A percentile compares a stretch with the other conserved stretches of the same genome.
Evolutionary conservation across 192 early-diverging fungal genomes (phyloP).

Genomic region (Backusella psychrophila): DNA sequence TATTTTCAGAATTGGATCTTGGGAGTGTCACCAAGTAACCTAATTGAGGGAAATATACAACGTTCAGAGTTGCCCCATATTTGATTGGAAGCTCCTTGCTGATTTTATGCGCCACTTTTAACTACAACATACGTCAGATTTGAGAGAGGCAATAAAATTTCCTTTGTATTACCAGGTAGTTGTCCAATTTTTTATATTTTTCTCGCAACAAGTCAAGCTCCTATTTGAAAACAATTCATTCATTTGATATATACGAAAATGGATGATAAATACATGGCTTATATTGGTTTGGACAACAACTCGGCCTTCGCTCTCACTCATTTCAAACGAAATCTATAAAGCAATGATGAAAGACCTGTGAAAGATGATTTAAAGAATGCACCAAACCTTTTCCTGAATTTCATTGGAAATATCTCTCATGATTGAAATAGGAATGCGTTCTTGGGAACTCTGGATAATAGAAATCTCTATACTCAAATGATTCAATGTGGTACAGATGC

Average conservation of each 20-base stretch:
- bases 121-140: slow-evolving; percentile 23
- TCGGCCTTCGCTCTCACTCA: slow-evolving; percentile 53
- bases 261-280: slow-evolving; percentile 30
- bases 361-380: not conserved
- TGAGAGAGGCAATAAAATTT: not conserved
- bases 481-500: slow-evolving; percentile 38
- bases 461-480: slow-evolving; percentile 17
- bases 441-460: slow-evolving; percentile 25
- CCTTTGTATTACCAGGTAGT: slow-evolving; percentile 50
- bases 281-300: slow-evolving; percentile 58
- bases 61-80: slow-evolving; percentile 54
- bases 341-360: not conserved
- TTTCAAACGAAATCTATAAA: slow-evolving; percentile 70
- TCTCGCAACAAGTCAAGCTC: slow-evolving; percentile 69
- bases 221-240: slow-evolving; percentile 27
- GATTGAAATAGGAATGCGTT: not conserved
- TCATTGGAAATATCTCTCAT: not conserved
- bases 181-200: slow-evolving; percentile 63
- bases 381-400: slow-evolving; percentile 32
- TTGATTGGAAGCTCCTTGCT: slow-evolving; percentile 48
- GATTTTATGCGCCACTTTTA: slow-evolving; percentile 56
- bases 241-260: not conserved
- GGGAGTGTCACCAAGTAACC: slow-evolving; percentile 77
- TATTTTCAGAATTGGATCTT: slow-evolving; percentile 38
- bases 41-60: slow-evolving; percentile 81